Base-by-base conservation (phyloP, 2,329 filamentous ascomycete species). In the Fusarium anguioides region DNA sequence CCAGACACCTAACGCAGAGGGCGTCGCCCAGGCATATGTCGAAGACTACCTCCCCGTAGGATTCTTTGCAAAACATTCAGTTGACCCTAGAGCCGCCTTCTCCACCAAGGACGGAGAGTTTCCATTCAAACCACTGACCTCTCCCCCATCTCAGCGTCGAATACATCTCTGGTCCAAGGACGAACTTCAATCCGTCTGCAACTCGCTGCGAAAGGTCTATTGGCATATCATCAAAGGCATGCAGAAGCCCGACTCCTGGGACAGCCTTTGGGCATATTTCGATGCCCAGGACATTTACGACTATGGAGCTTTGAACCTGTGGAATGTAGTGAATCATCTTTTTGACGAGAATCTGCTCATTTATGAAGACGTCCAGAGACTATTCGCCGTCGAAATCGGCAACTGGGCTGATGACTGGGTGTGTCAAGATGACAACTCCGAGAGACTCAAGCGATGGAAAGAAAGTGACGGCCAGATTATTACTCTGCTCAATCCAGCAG, bases 231-330 rank as follows among this genome's bases (percentile, higher is more conserved):
- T 83, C 74, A 76, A 73, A 58, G 31, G 33, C 2, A 78, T 82
- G 73, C 61, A 51, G 20, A 41, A 70, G 20, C 76, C 75, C 3
- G 17, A 71, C 26, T 73, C 54, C 61, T 82, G 78, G 73, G 76
- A 78, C 33, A 79, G 82, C 24, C 72, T 86, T 21, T 84, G 81
- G 75, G 67, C 72, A 3, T 85, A 82, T 64, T 86, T 83, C 45
- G 84, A 86, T 63, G 76, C 79, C 2, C 58, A 72, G 11, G 84
- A 86, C 47, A 74, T 86, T 26, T 86, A 83, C 70, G 45, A 76
- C 33, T 75, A 79, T 14, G 84, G 84, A 9, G 81, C 80, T 0
- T 74, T 80, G 60, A 86, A 86, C 61, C 74, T 86, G 14, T 83
- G 80, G 79, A 81, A 81, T 24, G 76, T 85, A 31, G 66, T 84